Evolutionary conservation across 2,329 filamentous ascomycete species (phyloP).

Genomic region (Xylaria sp.): DNA sequence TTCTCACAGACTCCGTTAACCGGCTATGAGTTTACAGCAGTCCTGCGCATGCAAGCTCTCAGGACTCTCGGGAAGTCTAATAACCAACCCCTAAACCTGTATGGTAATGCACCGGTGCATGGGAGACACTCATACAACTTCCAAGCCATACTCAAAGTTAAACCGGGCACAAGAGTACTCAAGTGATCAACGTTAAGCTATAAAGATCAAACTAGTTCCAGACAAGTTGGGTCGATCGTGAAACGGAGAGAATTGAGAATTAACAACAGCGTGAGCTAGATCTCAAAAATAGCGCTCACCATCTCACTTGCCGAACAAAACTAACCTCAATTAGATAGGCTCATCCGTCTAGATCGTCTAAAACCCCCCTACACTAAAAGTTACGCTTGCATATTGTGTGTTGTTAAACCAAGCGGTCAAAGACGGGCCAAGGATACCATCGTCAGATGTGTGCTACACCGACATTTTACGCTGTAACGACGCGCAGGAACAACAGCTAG

Average conservation of each 20-base stretch:
- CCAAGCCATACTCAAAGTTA: not conserved
- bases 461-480: slow-evolving; percentile 21
- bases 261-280: not conserved
- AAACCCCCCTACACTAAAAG: not conserved
- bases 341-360: not conserved
- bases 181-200: not conserved
- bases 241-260: not conserved
- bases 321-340: not conserved
- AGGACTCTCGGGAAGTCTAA: slow-evolving; percentile 7
- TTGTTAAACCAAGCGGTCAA: slow-evolving; percentile 26
- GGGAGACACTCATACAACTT: not conserved
- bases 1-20: not conserved
- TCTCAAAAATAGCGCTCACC: not conserved
- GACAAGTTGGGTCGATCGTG: not conserved
- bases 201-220: not conserved
- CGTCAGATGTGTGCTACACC: slow-evolving; percentile 28
- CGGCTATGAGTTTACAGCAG: not conserved
- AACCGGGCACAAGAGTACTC: not conserved
- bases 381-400: not conserved
- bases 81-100: not conserved
- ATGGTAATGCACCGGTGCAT: not conserved
- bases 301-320: slow-evolving; percentile 4
- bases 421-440: slow-evolving; percentile 16
- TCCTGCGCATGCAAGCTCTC: slow-evolving; percentile 7
- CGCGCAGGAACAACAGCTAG: not conserved